Evolutionary conservation across 2,329 filamentous ascomycete genomes (phyloP).

Genomic region (Cladorrhinum sp.): DNA sequence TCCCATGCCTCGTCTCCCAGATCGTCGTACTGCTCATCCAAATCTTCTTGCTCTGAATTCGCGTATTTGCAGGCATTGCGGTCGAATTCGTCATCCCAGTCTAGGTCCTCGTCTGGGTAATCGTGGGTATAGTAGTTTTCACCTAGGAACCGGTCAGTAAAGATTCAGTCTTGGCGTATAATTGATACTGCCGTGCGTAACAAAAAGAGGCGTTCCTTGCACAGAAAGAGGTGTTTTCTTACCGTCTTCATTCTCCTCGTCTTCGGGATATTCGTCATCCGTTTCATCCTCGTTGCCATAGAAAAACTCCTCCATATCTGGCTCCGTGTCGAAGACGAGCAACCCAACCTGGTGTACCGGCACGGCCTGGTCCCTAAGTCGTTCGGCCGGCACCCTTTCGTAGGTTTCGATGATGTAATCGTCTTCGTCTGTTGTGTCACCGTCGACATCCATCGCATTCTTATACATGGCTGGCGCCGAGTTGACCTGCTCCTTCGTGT

Average conservation of each 20-base stretch:
- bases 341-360: slow-evolving; percentile 52
- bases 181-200: too few relatives aligned
- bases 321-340: slow-evolving; percentile 55
- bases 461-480: slow-evolving; percentile 12
- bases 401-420: slow-evolving; percentile 66
- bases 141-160: too few relatives aligned
- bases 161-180: too few relatives aligned
- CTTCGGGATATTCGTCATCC: slow-evolving; percentile 48
- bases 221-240: slow-evolving; percentile 22
- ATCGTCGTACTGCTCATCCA: slow-evolving; percentile 12
- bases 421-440: slow-evolving; percentile 43
- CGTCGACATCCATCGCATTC: slow-evolving; percentile 37
- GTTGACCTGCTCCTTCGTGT: slow-evolving; percentile 40
- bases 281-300: slow-evolving; percentile 61
- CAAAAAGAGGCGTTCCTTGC: too few relatives aligned
- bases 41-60: too few relatives aligned
- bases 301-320: slow-evolving; percentile 55
- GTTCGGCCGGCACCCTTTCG: slow-evolving; percentile 55
- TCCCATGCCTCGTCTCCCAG: slow-evolving; percentile 18
- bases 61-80: slow-evolving; percentile 38
- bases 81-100: slow-evolving; percentile 64
- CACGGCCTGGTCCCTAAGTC: slow-evolving; percentile 43
- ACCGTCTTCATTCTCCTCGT: slow-evolving; percentile 67
- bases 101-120: slow-evolving; percentile 77
- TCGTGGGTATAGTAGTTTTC: slow-evolving; percentile 78